Evolutionary conservation across 2,329 filamentous ascomycete species (phyloP), one percentile per base, ranked within the genome.

Genomic region (Aquanectria penicillioides): DNA sequence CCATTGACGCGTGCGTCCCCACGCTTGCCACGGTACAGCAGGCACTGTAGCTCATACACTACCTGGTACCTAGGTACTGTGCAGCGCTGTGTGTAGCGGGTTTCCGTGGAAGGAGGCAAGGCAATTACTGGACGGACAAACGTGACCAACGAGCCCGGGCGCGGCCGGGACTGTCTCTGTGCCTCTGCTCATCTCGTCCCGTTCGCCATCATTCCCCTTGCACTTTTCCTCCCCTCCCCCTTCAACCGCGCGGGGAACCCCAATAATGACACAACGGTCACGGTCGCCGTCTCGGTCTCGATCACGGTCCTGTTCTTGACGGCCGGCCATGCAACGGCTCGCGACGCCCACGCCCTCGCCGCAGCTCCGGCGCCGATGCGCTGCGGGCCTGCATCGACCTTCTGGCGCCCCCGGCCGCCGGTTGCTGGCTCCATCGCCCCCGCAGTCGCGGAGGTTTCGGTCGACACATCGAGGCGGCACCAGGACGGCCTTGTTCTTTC

Each of bases 401-500:
- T 49, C 26, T 23, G 36, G 57, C 44, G 48, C 33, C 23, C 57
- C 46, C 44, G 53, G 50, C 50, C 57, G 51, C 41, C 57, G 55
- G 44, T 15, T 56, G 28, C 51, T 59, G 29, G 36, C 40, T 50
- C 62, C 43, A 20, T 17, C 17, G 17, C 37, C 26, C 23, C 58
- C 58, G 40, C 29, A 44, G 46, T 64, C 38, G 36, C 63, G 60
- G 65, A 65, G 59, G 67, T 68, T 64, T 66, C 68, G 64, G 52
- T 80, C 79, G 29, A 71, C 72, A 17, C 64, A 71, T 58, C 63
- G 69, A 18, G 67, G 69, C 41, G 71, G 80, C 64, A 80, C 81
- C 23, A 76, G 79, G 69, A 87, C 85, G 53, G 85, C 85, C 58
- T 81, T 87, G 51, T 87, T 87, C 79, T 87, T 87, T 62, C 85